Conservation (phyloP, 306 rosid species). For the Pyrus pyrifolia region DNA sequence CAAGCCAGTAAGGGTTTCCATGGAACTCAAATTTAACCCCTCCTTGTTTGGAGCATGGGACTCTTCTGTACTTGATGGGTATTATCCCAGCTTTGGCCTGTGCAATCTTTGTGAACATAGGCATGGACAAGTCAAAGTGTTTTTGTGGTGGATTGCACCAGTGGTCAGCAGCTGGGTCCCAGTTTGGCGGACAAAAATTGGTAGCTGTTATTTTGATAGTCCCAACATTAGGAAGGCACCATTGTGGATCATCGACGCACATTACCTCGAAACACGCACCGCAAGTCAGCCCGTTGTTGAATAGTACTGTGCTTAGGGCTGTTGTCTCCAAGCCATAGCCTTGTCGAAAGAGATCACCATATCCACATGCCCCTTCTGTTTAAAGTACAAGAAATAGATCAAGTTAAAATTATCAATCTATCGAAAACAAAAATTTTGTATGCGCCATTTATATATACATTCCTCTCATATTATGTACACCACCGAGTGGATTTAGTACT, state of each 20-base stretch:
- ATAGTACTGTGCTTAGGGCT: constrained; percentile 53
- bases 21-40: constrained; percentile 45
- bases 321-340: constrained; percentile 56
- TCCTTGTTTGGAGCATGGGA: constrained; percentile 24
- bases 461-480: background rate
- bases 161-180: background rate
- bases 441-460: background rate
- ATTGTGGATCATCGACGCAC: constrained; percentile 35
- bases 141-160: constrained; percentile 69
- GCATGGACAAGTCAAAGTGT: constrained; percentile 55
- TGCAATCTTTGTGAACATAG: constrained; percentile 49
- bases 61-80: constrained; percentile 32
- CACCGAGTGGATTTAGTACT: background rate
- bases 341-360: constrained; percentile 47
- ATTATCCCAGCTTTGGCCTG: constrained; percentile 39
- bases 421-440: background rate
- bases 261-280: constrained; percentile 53
- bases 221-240: constrained; percentile 39
- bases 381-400: background rate
- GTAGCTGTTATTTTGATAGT: constrained; percentile 47
- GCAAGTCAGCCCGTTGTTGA: constrained; percentile 39
- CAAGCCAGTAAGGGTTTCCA: constrained; percentile 44
- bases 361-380: constrained; percentile 69
- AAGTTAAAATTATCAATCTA: background rate
- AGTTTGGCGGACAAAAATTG: constrained; percentile 62